phyloP scores from a whole-genome alignment of 164 flowering plant species.

The Vitis riparia region DNA sequence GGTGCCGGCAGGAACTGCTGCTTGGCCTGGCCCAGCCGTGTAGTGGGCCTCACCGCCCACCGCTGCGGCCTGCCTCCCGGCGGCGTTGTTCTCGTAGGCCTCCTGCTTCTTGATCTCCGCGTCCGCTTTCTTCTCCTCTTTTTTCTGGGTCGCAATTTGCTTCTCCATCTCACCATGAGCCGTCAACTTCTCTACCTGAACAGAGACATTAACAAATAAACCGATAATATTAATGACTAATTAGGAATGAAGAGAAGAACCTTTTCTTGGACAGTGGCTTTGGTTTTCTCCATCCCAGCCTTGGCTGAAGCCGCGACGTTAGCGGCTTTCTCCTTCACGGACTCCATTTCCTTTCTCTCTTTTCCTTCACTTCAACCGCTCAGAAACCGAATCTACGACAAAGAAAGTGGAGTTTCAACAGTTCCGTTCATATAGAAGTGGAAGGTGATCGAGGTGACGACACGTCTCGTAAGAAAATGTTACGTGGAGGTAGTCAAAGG shows the following conservation, averaged over 20 bases:
- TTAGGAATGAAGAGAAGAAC: not conserved
- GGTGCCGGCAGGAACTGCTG: not conserved
- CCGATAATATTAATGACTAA: too few species aligned
- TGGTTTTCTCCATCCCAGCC: constrained; percentile 11
- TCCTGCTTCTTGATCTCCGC: constrained; percentile 24
- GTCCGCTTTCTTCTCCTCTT: constrained; percentile 14
- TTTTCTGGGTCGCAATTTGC: constrained; percentile 18
- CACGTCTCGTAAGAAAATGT: too few species aligned
- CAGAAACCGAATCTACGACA: too few species aligned
- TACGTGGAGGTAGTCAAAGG: too few species aligned
- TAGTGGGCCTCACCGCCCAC: too few species aligned
- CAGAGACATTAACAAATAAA: too few species aligned
- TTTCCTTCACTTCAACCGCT: too few species aligned
- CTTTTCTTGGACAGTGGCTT: constrained; percentile 12
- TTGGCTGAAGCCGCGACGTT: constrained; percentile 9
- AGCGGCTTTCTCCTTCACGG: constrained; percentile 14
- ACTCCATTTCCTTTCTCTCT: constrained; percentile 4
- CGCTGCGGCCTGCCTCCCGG: not conserved
- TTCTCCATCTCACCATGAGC: constrained; percentile 16
- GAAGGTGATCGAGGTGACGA: too few species aligned
- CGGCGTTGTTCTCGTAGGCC: constrained; percentile 14
- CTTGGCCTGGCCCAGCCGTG: not conserved
- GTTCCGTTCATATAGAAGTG: too few species aligned
- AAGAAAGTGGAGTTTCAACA: too few species aligned
- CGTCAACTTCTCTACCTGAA: constrained; percentile 16